Percentiles rank a stretch among this genome's conserved stretches.
phyloP scores from a whole-genome alignment of 768 basidiomycete species.

The Leccinum ochraceum region DNA sequence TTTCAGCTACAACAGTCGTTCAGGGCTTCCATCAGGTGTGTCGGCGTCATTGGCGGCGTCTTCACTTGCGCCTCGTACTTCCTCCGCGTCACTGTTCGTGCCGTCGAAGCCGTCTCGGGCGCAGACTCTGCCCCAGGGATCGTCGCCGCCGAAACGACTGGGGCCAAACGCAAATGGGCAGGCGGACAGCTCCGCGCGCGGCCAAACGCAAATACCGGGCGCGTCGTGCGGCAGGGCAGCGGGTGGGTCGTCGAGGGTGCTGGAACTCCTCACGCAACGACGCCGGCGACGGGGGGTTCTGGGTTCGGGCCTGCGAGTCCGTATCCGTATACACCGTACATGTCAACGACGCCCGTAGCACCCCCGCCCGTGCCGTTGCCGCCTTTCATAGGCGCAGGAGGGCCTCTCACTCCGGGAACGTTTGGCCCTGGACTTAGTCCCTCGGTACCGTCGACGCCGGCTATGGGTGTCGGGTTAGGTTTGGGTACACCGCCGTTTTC shows the following conservation, averaged over 20 bases:
- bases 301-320: slow-evolving; percentile 30
- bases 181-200: slow-evolving; percentile 66
- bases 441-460: slow-evolving; percentile 29
- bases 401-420: slow-evolving; percentile 26
- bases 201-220: slow-evolving; percentile 31
- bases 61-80: slow-evolving; percentile 85
- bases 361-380: slow-evolving; percentile 4
- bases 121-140: slow-evolving; percentile 52
- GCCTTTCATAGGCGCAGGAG: background rate
- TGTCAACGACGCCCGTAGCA: slow-evolving; percentile 3
- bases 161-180: slow-evolving; percentile 69
- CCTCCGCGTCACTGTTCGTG: slow-evolving; percentile 60
- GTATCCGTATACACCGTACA: slow-evolving; percentile 36
- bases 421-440: slow-evolving; percentile 27
- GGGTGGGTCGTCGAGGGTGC: slow-evolving; percentile 61
- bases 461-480: slow-evolving; percentile 32
- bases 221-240: slow-evolving; percentile 55
- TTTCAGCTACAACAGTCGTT: background rate
- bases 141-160: slow-evolving; percentile 65
- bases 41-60: slow-evolving; percentile 92
- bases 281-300: slow-evolving; percentile 32
- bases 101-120: slow-evolving; percentile 64
- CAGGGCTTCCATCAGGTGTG: slow-evolving; percentile 44
- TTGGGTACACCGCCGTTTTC: slow-evolving; percentile 18
- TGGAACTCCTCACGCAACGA: slow-evolving; percentile 37